A percentile compares a stretch with the other conserved stretches of the same genome.
Conservation (phyloP, 2,329 filamentous ascomycete species). For the Sporothrix globosa region DNA sequence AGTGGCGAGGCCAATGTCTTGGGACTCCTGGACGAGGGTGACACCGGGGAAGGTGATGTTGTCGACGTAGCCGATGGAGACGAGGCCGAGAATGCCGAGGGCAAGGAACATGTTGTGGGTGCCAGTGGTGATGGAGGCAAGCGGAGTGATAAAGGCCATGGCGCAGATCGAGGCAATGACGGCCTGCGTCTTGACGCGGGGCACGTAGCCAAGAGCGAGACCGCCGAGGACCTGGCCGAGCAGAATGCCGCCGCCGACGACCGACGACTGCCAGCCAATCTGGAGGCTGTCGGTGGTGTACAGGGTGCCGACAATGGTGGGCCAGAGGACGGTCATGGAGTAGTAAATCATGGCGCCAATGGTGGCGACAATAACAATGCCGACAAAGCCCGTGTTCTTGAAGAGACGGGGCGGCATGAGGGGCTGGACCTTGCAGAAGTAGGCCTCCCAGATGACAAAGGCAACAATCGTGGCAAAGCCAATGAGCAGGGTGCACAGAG, state of each 20-base stretch:
- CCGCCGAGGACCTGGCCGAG: constrained; percentile 48
- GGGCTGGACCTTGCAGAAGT: constrained; percentile 45
- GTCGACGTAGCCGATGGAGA: constrained; percentile 44
- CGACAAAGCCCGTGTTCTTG: constrained; percentile 47
- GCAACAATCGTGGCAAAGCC: constrained; percentile 44
- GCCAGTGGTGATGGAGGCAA: constrained; percentile 40
- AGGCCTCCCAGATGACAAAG: constrained; percentile 48
- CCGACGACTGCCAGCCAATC: constrained; percentile 49
- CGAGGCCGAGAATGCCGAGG: constrained; percentile 43
- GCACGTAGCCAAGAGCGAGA: constrained; percentile 45
- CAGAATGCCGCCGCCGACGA: constrained; percentile 49
- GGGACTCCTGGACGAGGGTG: constrained; percentile 50
- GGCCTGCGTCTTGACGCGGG: constrained; percentile 45
- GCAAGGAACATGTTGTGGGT: constrained; percentile 42
- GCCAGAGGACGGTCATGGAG: constrained; percentile 51
- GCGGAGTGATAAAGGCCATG: constrained; percentile 44
- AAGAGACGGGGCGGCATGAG: constrained; percentile 51
- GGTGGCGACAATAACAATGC: constrained; percentile 46
- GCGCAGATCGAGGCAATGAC: constrained; percentile 42
- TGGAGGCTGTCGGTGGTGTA: constrained; percentile 46
- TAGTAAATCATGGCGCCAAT: constrained; percentile 53
- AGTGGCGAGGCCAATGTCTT: constrained; percentile 52
- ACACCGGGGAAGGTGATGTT: constrained; percentile 50
- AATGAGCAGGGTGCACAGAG: constrained; percentile 46
- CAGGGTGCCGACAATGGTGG: constrained; percentile 48